Base-by-base conservation (phyloP, 1,284 basidiomycete genomes). In the Boletellus deceptivus region DNA sequence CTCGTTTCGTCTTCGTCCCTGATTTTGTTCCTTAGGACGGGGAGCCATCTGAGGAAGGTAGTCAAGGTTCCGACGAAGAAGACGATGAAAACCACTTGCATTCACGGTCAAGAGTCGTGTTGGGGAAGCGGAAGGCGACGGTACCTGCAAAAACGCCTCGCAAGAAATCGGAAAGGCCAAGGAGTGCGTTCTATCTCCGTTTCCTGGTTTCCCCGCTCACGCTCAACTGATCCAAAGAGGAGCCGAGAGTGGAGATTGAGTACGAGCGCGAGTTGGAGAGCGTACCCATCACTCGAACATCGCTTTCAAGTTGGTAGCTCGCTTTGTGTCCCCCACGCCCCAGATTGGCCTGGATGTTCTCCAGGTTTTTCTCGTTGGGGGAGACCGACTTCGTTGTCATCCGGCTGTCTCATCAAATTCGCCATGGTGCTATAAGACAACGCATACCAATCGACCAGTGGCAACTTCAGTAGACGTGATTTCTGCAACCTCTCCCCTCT, bases 191-290 rank as follows among this genome's bases (percentile, higher is more conserved):
- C 17, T 25, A 42, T 41, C 44, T n/a, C n/a, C n/a, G n/a, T 5
- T 31, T 31, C 29, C 29, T 39, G 46, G n/a, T 36, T 55, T 48
- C 20, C 45, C 48, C 53, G 7, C 10, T 41, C 31, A 55, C 45
- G 36, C 62, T 64, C 37, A 64, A 17, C 31, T 46, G 18, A 27
- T 45, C 56, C 5, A 43, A 67, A 86, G 86, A 78, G 57, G 88
- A 85, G 22, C 86, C 93, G 8, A 80, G 86, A 58, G 86, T 98
- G 68, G 91, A 96, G 68, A 87, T 98, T 69, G 95, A 98, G 72
- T 96, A 97, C 83, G 95, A 95, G 67, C 80, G 87, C 59, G 91
- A 97, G 73, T 80, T 91, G 65, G 92, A 93, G 70, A 83, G 75
- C 55, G 70, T 82, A 50, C 82, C 83, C 38, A 72, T 85, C 43